Evolutionary conservation across 441 rosid genomes (phyloP), one percentile per base, ranked within the genome.

Genomic region (Mallotus repandus): DNA sequence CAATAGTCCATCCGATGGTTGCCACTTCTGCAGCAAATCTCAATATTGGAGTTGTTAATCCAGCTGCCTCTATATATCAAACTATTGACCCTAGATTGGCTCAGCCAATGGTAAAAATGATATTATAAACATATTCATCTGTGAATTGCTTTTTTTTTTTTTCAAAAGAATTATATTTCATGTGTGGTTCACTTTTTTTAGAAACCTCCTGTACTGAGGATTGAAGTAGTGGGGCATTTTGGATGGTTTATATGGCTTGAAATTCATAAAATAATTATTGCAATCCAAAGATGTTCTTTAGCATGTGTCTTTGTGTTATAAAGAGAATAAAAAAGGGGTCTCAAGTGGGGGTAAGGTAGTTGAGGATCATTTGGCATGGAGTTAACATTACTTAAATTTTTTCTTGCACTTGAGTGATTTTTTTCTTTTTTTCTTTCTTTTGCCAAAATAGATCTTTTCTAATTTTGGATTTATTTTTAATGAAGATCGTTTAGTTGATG

Each of bases 41-140:
- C 71, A 84, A 82, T 81, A 76, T 86, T 71, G 89, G 93, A 77
- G 64, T 81, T 77, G 85, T 80, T 72, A 75, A 77, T 74, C 84
- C 92, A 68, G 87, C 89, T 63, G 83, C 89, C 73, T 88, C 98
- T 68, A 69, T 89, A 46, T 95, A 83, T 79, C 98, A 87, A 82
- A 76, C 89, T 55, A 74, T 85, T 57, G 89, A 88, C 41, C 82
- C 88, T 68, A 72, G 84, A 80, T 78, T 88, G 73, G 67, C 83
- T 61, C 84, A 79, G 68, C 62, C 85, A 16, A 71, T 76, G 81
- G 85, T 86, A 78, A 83, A 68, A 61, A 59, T 12, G 35, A 76
- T 41, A 72, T 48, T 70, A 52, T 68, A 66, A 76, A 38, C 62
- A 41, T 62, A 9, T 41, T 65, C 18, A 52, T 18, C 49, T 4